Percentiles rank a stretch among this genome's conserved stretches.
Conservation (phyloP, 1,139 yeast species). For the Groenewaldozyma auringiensis region DNA sequence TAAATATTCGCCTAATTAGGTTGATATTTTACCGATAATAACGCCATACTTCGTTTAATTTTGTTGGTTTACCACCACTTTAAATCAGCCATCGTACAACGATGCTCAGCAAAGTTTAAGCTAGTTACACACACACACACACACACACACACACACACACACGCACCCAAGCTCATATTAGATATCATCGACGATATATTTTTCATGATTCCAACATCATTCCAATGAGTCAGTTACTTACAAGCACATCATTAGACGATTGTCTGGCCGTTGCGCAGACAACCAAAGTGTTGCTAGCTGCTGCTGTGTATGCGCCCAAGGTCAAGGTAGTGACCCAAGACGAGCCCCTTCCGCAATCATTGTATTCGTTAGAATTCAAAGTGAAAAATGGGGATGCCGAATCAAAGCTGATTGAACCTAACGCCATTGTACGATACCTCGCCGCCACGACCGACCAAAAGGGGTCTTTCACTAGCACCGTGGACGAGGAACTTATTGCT, state of each 20-base stretch:
- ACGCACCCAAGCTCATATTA: too few species aligned
- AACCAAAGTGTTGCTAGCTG: conserved; percentile 20
- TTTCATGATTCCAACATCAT: too few species aligned
- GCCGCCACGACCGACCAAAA: conserved; percentile 22
- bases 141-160: too few species aligned
- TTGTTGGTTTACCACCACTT: too few species aligned
- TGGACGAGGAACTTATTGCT: conserved; percentile 18
- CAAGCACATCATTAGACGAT: conserved; percentile 9
- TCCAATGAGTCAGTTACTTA: background rate
- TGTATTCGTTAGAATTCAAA: background rate
- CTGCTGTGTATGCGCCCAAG: conserved; percentile 13
- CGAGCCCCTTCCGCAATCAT: background rate
- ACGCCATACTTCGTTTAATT: too few species aligned
- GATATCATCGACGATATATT: too few species aligned
- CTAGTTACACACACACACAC: too few species aligned
- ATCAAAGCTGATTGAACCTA: conserved; percentile 52
- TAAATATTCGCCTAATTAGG: too few species aligned
- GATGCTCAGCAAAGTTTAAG: too few species aligned
- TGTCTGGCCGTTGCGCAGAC: conserved; percentile 19
- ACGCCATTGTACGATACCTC: conserved; percentile 73
- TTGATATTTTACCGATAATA: too few species aligned
- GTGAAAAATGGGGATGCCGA: background rate
- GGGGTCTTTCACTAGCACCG: conserved; percentile 30
- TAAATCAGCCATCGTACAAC: too few species aligned
- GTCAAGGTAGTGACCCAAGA: conserved; percentile 4